phyloP scores from a whole-genome alignment of 108 stramenopile genomes.

The Parmales sp. region DNA sequence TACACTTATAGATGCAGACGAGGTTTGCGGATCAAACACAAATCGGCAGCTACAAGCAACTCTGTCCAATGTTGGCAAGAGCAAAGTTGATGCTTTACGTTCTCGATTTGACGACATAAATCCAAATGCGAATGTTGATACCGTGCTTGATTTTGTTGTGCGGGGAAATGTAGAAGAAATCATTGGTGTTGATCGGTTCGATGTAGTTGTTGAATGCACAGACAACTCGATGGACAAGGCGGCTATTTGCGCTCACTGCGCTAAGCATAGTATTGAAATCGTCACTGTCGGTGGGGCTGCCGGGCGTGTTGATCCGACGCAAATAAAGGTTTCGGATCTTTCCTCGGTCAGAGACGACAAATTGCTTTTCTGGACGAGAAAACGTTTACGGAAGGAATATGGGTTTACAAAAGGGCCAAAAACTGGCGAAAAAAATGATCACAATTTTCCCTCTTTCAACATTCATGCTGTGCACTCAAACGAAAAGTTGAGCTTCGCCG shows the following conservation, averaged over 20 bases:
- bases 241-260: conserved; percentile 55
- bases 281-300: conserved; percentile 79
- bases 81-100: conserved; percentile 69
- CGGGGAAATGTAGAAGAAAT: conserved; percentile 51
- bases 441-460: conserved; percentile 43
- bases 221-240: conserved; percentile 59
- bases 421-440: conserved; percentile 15
- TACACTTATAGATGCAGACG: conserved; percentile 63
- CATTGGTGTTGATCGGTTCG: conserved; percentile 25
- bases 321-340: conserved; percentile 52
- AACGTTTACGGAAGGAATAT: conserved; percentile 49
- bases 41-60: conserved; percentile 71
- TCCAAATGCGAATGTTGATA: conserved; percentile 48
- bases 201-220: conserved; percentile 60
- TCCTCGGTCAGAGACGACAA: conserved; percentile 44
- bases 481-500: conserved; percentile 36
- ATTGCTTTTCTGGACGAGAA: conserved; percentile 46
- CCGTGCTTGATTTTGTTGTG: conserved; percentile 57
- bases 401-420: conserved; percentile 48
- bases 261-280: conserved; percentile 39
- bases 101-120: conserved; percentile 50
- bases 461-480: conserved; percentile 60
- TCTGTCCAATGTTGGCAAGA: conserved; percentile 42
- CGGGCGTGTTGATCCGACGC: conserved; percentile 57
- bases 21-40: conserved; percentile 70